Evolutionary conservation across 805 yeast genomes (phyloP), one percentile per base, ranked within the genome.

Genomic region (Saccharomycopsis javanensis): DNA sequence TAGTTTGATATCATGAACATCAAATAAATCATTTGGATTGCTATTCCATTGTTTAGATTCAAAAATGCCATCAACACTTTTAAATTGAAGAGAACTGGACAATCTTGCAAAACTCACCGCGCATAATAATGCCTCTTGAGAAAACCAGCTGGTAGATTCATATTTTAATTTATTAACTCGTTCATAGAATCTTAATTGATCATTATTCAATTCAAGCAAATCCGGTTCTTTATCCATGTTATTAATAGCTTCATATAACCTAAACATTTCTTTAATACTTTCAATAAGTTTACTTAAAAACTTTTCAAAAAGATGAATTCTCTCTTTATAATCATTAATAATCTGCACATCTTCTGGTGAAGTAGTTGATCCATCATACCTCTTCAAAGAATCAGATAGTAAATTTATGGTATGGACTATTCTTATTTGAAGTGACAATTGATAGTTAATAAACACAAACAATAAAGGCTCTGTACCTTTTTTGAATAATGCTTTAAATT

Each of bases 371-470:
- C 48, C 48, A 51, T 30, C 42, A 51, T 33, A 30, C n/a, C 25
- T 31, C 5, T 45, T 53, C 10, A 50, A 13, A 38, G 48, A 55
- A 53, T 57, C 62, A 27, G 42, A n/a, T 23, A 55, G 30, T 27
- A 60, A 45, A 18, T 55, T 57, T 25, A 60, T 55, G 2, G 61
- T 53, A 51, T 60, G 62, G 11, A 35, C 33, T 27, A 60, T n/a
- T 45, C 62, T 25, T 13, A 60, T 46, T 20, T 46, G 25, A 5
- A 55, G 34, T 3, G 61, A 57, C 6, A 52, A 30, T 53, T 57
- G 58, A 37, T 38, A 45, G 23, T 57, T 51, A 35, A 57, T 55
- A n/a, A 55, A 50, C 5, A 51, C 28, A n/a, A 60, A 50, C 5
- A 60, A 51, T 11, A 51, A 23, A 2, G 57, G 58, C 13, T 60